phyloP scores from a whole-genome alignment of 768 basidiomycete species.

The Suillus fuscotomentosus region DNA sequence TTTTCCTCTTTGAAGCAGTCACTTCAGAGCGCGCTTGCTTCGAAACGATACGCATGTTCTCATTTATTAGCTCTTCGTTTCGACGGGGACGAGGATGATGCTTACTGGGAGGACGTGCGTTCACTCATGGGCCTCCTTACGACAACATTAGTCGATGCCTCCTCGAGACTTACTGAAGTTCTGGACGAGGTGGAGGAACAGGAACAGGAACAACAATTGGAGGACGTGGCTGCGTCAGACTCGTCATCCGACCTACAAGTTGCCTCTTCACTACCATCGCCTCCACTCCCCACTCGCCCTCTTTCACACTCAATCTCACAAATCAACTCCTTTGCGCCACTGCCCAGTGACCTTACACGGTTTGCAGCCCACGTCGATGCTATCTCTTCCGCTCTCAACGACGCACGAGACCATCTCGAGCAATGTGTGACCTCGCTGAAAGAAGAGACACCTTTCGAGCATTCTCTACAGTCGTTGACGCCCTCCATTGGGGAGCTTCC shows the following conservation, averaged over 20 bases:
- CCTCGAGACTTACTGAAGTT: constrained; percentile 59
- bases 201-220: constrained; percentile 38
- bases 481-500: constrained; percentile 20
- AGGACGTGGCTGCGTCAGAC: constrained; percentile 45
- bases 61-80: constrained; percentile 81
- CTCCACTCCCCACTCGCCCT: constrained; percentile 15
- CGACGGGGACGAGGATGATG: constrained; percentile 66
- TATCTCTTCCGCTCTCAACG: constrained; percentile 64
- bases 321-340: constrained; percentile 63
- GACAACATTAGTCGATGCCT: constrained; percentile 63
- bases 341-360: constrained; percentile 64
- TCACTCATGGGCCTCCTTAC: constrained; percentile 72
- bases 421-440: constrained; percentile 60
- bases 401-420: constrained; percentile 67
- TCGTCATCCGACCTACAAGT: constrained; percentile 13
- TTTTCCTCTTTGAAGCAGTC: constrained; percentile 59
- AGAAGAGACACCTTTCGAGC: constrained; percentile 30
- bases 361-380: constrained; percentile 76
- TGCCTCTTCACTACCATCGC: constrained; percentile 17
- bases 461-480: constrained; percentile 21
- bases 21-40: constrained; percentile 63
- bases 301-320: constrained; percentile 14
- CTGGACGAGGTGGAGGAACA: constrained; percentile 59
- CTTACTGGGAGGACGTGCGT: constrained; percentile 85
- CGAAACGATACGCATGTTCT: constrained; percentile 76